phyloP scores from a whole-genome alignment of 805 yeast genomes.

The Sporopachydermia quercuum region DNA sequence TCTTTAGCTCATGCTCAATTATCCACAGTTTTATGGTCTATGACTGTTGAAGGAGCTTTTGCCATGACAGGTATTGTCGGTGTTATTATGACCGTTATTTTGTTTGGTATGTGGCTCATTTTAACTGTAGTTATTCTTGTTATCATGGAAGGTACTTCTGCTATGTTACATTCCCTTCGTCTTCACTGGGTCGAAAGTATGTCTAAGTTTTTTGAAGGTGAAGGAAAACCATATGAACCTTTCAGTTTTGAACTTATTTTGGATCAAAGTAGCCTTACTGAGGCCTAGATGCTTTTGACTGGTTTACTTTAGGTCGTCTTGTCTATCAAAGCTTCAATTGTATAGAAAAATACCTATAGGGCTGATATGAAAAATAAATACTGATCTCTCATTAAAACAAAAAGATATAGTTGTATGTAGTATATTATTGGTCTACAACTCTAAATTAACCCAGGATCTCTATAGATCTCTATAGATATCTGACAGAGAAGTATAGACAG shows the following conservation, averaged over 20 bases:
- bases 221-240: constrained; percentile 85
- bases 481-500: too few relatives aligned
- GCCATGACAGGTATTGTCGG: constrained; percentile 50
- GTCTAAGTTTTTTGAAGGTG: constrained; percentile 97
- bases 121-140: constrained; percentile 85
- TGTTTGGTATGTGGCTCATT: constrained; percentile 92
- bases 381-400: not conserved
- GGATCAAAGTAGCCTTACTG: constrained; percentile 1
- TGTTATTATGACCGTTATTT: constrained; percentile 54
- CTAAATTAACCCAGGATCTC: too few relatives aligned
- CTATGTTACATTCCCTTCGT: constrained; percentile 97
- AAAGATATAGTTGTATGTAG: not conserved
- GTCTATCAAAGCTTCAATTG: too few relatives aligned
- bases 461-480: too few relatives aligned
- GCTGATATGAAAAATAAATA: not conserved
- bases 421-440: too few relatives aligned
- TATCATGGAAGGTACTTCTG: constrained; percentile 97
- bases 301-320: too few relatives aligned
- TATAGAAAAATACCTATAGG: not conserved
- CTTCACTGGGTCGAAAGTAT: constrained; percentile 98
- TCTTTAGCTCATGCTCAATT: constrained; percentile 95
- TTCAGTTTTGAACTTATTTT: constrained; percentile 41
- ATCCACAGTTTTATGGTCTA: constrained; percentile 88
- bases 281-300: too few relatives aligned
- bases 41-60: constrained; percentile 82